These are phyloP conservation scores for Trichoderma atroviride DNA, from an alignment of 2,329 filamentous ascomycete species.

Conservation along the genomic window DNA sequence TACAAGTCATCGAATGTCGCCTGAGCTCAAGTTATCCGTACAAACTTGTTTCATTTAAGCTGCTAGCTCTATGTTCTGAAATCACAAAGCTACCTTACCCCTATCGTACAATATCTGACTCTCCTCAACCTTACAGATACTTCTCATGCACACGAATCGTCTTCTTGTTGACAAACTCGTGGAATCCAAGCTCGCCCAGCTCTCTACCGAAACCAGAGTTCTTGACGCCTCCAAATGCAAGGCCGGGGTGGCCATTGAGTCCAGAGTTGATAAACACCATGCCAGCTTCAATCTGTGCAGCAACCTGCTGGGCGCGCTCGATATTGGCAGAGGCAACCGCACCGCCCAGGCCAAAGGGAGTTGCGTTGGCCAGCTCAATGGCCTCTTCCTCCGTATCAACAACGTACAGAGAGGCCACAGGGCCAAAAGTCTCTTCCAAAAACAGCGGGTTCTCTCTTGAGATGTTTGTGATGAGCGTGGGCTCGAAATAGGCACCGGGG, in stretches of 20 bases:
- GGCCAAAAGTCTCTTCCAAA: constrained; percentile 37
- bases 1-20: not conserved
- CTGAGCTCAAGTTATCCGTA: not conserved
- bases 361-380: constrained; percentile 42
- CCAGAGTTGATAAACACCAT: constrained; percentile 46
- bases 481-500: constrained; percentile 37
- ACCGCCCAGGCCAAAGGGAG: constrained; percentile 56
- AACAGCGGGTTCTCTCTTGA: constrained; percentile 31
- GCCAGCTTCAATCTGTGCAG: constrained; percentile 58
- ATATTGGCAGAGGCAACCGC: constrained; percentile 60
- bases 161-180: constrained; percentile 23
- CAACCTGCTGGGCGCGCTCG: constrained; percentile 41
- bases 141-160: constrained; percentile 11
- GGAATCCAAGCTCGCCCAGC: not conserved
- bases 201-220: constrained; percentile 17
- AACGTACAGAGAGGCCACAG: constrained; percentile 35
- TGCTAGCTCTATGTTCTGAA: not conserved
- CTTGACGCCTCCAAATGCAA: constrained; percentile 36
- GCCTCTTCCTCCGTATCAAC: constrained; percentile 35
- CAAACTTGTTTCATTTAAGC: not conserved
- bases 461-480: constrained; percentile 31
- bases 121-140: not conserved
- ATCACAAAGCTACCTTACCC: not conserved
- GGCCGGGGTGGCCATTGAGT: constrained; percentile 31
- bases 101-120: not conserved